Percentiles rank a stretch among this genome's conserved stretches.
Evolutionary conservation across 371 early-diverging fungal genomes (phyloP).

Genomic region (Actinomucor elegans): DNA sequence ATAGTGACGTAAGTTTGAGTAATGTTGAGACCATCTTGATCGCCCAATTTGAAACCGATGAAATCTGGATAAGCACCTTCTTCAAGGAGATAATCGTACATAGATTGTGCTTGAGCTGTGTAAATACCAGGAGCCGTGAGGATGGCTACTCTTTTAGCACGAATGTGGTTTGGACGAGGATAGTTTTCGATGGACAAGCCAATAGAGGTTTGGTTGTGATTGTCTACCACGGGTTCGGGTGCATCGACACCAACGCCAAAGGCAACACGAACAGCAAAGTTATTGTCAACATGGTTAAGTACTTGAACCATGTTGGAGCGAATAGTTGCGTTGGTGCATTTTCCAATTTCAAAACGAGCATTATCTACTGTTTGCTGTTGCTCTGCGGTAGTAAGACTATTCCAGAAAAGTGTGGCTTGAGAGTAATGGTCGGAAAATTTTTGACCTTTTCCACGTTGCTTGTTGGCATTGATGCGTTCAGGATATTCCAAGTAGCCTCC

Average conservation of each 20-base stretch:
- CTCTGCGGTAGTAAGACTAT: conserved; percentile 41
- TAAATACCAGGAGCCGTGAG: conserved; percentile 36
- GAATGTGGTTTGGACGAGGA: conserved; percentile 27
- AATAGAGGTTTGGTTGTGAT: conserved; percentile 18
- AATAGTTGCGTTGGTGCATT: conserved; percentile 25
- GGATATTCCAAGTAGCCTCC: conserved; percentile 43
- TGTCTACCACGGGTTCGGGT: conserved; percentile 26
- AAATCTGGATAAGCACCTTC: conserved; percentile 34
- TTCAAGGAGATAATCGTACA: conserved; percentile 27
- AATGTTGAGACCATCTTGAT: conserved; percentile 24
- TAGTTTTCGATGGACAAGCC: conserved; percentile 38
- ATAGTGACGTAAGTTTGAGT: conserved; percentile 31
- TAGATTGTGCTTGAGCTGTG: conserved; percentile 18
- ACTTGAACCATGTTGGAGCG: conserved; percentile 37
- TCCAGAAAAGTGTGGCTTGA: conserved; percentile 48
- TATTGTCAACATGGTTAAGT: conserved; percentile 42
- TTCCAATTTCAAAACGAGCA: conserved; percentile 46
- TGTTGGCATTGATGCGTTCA: conserved; percentile 21
- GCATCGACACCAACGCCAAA: conserved; percentile 23
- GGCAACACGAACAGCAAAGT: conserved; percentile 46
- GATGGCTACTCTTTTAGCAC: conserved; percentile 37
- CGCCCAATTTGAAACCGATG: conserved; percentile 27
- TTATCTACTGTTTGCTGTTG: conserved; percentile 43
- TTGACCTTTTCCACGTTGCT: conserved; percentile 24
- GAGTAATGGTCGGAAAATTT: conserved; percentile 43